phyloP scores from a whole-genome alignment of 2,329 filamentous ascomycete genomes.

The Mariannaea sp. region DNA sequence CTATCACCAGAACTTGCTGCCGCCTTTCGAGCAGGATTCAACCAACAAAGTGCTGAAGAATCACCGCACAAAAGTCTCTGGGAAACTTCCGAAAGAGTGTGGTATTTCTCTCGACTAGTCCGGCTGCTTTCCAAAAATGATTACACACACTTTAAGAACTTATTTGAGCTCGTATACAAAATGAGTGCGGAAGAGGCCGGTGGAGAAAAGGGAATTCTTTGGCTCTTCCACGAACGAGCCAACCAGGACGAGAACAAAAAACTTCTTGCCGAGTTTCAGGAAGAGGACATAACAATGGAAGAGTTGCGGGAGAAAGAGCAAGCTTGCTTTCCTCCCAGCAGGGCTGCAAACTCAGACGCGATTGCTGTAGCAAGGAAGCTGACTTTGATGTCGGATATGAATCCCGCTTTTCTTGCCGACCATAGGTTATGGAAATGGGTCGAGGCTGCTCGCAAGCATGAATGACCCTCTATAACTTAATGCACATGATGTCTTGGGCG shows the following conservation, averaged over 20 bases:
- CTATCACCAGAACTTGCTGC: constrained; percentile 3
- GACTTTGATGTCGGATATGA: constrained; percentile 9
- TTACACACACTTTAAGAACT: constrained; percentile 21
- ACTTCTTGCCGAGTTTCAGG: constrained; percentile 14
- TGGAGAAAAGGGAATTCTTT: constrained; percentile 9
- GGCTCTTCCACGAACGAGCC: constrained; percentile 19
- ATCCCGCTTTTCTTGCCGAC: constrained; percentile 5
- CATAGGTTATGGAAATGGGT: constrained; percentile 8
- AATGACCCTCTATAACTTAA: too few relatives aligned
- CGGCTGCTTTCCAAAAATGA: constrained; percentile 31
- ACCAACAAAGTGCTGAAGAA: constrained; percentile 1
- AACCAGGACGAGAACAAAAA: constrained; percentile 7
- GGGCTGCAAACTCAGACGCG: background rate
- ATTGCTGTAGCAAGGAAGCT: constrained; percentile 13
- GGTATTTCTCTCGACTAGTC: constrained; percentile 28
- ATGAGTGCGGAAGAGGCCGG: background rate
- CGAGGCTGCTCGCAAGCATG: background rate
- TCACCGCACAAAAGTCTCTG: constrained; percentile 16
- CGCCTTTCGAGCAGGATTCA: constrained; percentile 21
- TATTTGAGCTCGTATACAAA: constrained; percentile 26
- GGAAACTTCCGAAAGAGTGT: constrained; percentile 23
- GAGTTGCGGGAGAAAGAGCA: background rate
- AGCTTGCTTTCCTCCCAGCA: background rate
- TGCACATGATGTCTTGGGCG: too few relatives aligned
- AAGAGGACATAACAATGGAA: constrained; percentile 19